These are phyloP conservation scores for Aquilaria sinensis DNA, from an alignment of 345 rosid genomes.

Conservation along the genomic window DNA sequence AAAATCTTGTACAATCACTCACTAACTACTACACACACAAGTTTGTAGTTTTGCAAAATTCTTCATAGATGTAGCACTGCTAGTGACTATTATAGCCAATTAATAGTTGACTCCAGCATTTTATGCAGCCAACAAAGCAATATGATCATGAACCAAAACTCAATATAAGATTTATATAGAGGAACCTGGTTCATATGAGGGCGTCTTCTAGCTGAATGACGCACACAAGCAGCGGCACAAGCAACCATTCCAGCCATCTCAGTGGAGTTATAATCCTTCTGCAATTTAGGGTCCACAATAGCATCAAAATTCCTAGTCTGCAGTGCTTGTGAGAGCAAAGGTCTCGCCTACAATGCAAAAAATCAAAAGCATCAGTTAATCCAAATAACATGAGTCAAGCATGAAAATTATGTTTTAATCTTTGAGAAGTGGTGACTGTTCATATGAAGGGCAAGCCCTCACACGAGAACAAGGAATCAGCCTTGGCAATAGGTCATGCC, in stretches of 20 bases:
- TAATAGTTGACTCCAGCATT: too few relatives aligned
- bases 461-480: too few relatives aligned
- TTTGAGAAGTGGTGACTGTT: neutral
- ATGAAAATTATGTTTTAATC: neutral
- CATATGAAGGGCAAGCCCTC: too few relatives aligned
- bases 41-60: too few relatives aligned
- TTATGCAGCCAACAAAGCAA: neutral
- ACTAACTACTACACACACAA: too few relatives aligned
- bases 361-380: constrained; percentile 7
- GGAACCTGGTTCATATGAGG: constrained; percentile 86
- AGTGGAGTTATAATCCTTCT: constrained; percentile 28
- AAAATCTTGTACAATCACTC: too few relatives aligned
- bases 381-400: neutral
- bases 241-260: constrained; percentile 71
- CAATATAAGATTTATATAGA: neutral
- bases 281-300: constrained; percentile 54
- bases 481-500: too few relatives aligned
- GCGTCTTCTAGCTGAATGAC: constrained; percentile 63
- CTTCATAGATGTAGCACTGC: too few relatives aligned
- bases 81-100: too few relatives aligned
- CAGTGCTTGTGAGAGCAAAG: constrained; percentile 52
- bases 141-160: neutral
- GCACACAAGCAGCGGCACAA: constrained; percentile 80
- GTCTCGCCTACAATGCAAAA: constrained; percentile 57
- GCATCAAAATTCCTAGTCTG: constrained; percentile 40